Conservation (phyloP, 2,329 filamentous ascomycete species). For the Tolypocladium ovalisporum region DNA sequence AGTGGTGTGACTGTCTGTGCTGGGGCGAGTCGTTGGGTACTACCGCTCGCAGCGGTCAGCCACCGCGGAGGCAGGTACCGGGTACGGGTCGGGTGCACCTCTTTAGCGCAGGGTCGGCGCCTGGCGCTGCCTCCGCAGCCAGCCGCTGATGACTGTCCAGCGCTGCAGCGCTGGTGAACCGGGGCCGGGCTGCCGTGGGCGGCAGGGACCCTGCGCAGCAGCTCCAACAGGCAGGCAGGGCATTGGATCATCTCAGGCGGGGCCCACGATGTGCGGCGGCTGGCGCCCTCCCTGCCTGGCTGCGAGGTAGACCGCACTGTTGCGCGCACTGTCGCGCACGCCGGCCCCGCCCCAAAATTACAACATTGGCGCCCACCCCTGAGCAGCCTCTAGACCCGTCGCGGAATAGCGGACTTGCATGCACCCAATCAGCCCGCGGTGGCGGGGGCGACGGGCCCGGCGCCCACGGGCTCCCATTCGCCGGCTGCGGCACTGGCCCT, state of each 20-base stretch:
- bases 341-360: conserved; percentile 14
- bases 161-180: background rate
- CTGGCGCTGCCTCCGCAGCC: background rate
- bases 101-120: background rate
- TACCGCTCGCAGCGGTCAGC: background rate
- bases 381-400: conserved; percentile 9
- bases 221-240: background rate
- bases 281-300: background rate
- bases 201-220: background rate
- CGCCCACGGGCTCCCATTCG: conserved; percentile 17
- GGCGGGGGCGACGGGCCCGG: conserved; percentile 17
- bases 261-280: background rate
- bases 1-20: conserved; percentile 1
- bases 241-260: background rate
- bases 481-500: conserved; percentile 8
- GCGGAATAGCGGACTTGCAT: conserved; percentile 9
- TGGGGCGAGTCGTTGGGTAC: background rate
- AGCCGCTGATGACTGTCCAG: background rate
- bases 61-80: background rate
- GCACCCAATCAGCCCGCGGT: conserved; percentile 21
- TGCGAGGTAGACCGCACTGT: background rate
- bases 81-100: background rate
- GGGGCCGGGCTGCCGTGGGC: too few species aligned
- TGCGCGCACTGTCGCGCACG: conserved; percentile 14
- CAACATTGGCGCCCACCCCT: conserved; percentile 11